Conservation (phyloP, 352 stramenopile species). For the Phytophthora multivora region DNA sequence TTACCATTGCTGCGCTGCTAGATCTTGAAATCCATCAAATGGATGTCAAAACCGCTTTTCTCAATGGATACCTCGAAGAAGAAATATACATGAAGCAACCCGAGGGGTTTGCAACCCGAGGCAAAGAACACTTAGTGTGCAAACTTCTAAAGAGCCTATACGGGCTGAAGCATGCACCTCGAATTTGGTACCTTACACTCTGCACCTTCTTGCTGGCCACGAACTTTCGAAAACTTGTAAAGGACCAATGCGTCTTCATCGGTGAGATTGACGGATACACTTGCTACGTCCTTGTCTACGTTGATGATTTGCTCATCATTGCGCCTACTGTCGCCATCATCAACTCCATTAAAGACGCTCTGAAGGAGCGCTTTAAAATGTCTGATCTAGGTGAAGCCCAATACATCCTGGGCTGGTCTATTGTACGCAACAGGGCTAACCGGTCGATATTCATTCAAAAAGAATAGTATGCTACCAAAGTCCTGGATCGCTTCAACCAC, state of each 20-base stretch:
- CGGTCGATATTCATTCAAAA: neutral
- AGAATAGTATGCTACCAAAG: neutral
- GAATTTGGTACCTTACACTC: neutral
- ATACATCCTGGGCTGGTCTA: neutral
- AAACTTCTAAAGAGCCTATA: constrained; percentile 1
- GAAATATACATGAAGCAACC: neutral
- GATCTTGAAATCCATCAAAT: neutral
- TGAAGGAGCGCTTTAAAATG: neutral
- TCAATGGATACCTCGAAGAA: neutral
- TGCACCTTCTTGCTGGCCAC: neutral
- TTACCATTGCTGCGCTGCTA: neutral
- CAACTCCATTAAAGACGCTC: too few relatives aligned
- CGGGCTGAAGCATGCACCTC: neutral
- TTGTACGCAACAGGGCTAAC: neutral
- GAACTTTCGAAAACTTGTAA: neutral
- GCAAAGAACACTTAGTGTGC: neutral
- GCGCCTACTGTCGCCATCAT: too few relatives aligned
- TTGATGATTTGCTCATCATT: too few relatives aligned
- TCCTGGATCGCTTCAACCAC: neutral
- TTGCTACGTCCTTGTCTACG: too few relatives aligned
- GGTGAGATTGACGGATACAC: too few relatives aligned
- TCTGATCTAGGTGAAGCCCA: neutral
- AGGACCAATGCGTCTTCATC: constrained; percentile 1
- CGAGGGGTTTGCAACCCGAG: neutral
- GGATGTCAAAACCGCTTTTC: neutral